A percentile compares a stretch with the other conserved stretches of the same genome.
Conservation (phyloP, 257 asterid species). For the Mentha longifolia region DNA sequence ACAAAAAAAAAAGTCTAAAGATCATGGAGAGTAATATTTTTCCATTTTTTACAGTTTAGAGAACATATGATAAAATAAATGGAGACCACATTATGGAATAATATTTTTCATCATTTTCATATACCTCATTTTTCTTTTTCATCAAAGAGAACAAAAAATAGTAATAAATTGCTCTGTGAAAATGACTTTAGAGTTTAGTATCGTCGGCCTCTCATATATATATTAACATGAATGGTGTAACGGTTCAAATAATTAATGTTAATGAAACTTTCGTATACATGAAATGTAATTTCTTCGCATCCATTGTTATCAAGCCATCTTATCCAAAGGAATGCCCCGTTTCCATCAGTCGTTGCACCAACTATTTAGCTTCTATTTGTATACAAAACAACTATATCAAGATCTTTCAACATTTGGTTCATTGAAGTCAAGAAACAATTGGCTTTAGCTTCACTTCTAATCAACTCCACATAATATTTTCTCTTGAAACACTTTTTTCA, state of each 20-base stretch:
- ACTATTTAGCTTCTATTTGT: neutral
- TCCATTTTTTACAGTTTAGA: too few species aligned
- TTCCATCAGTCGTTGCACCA: conserved; percentile 12
- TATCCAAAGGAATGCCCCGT: neutral
- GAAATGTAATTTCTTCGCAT: neutral
- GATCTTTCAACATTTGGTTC: conserved; percentile 18
- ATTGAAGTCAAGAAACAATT: conserved; percentile 17
- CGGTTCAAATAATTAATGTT: neutral
- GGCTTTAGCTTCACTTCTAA: conserved; percentile 83
- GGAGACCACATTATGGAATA: too few species aligned
- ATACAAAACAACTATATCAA: neutral
- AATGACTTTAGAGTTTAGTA: too few species aligned
- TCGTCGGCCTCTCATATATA: too few species aligned
- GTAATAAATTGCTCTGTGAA: too few species aligned
- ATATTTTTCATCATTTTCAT: too few species aligned
- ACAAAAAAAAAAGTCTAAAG: too few species aligned
- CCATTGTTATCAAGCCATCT: neutral
- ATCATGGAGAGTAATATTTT: too few species aligned
- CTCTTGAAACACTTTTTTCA: conserved; percentile 31
- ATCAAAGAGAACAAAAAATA: too few species aligned
- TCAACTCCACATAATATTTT: conserved; percentile 44
- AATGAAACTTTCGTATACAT: neutral
- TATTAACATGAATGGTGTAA: too few species aligned
- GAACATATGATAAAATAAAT: too few species aligned
- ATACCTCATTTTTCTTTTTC: too few species aligned